Evolutionary conservation across 345 rosid genomes (phyloP).

Genomic region (Boechera stricta): DNA sequence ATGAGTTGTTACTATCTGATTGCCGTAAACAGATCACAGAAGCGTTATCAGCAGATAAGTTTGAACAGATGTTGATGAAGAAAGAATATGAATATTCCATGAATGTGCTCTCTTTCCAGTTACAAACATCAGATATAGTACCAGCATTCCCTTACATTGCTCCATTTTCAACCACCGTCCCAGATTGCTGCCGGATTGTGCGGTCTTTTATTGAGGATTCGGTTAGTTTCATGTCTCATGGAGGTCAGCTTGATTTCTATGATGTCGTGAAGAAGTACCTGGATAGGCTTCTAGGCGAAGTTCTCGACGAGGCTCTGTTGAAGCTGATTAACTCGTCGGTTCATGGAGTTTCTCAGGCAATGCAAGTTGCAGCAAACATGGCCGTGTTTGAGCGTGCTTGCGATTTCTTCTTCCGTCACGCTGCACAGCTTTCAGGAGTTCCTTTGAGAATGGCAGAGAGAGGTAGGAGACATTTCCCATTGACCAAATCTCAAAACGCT

Average conservation of each 20-base stretch:
- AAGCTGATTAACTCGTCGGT: slow-evolving; percentile 79
- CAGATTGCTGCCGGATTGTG: slow-evolving; percentile 95
- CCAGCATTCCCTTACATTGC: slow-evolving; percentile 95
- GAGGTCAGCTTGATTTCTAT: slow-evolving; percentile 93
- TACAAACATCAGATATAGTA: slow-evolving; percentile 83
- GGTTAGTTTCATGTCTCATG: slow-evolving; percentile 92
- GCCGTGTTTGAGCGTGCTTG: slow-evolving; percentile 96
- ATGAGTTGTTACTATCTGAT: slow-evolving; percentile 89
- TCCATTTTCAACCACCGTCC: slow-evolving; percentile 92
- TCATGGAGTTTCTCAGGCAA: slow-evolving; percentile 92
- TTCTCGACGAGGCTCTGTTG: slow-evolving; percentile 80
- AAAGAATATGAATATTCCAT: slow-evolving; percentile 94
- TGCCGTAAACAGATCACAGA: slow-evolving; percentile 90
- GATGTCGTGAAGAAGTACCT: slow-evolving; percentile 91
- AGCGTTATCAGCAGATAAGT: slow-evolving; percentile 91
- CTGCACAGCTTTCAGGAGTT: slow-evolving; percentile 94
- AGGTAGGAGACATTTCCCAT: slow-evolving; percentile 91
- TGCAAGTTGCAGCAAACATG: slow-evolving; percentile 99
- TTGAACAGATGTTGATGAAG: slow-evolving; percentile 99
- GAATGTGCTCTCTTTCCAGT: slow-evolving; percentile 97
- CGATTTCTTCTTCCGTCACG: slow-evolving; percentile 93
- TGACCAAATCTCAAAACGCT: slow-evolving; percentile 80
- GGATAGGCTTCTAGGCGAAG: slow-evolving; percentile 87
- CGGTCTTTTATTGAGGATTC: slow-evolving; percentile 95
- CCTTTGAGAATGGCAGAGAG: slow-evolving; percentile 96